These are phyloP conservation scores for Breviolum minutum DNA, from an alignment of 73 alveolate species.

Conservation along the genomic window DNA sequence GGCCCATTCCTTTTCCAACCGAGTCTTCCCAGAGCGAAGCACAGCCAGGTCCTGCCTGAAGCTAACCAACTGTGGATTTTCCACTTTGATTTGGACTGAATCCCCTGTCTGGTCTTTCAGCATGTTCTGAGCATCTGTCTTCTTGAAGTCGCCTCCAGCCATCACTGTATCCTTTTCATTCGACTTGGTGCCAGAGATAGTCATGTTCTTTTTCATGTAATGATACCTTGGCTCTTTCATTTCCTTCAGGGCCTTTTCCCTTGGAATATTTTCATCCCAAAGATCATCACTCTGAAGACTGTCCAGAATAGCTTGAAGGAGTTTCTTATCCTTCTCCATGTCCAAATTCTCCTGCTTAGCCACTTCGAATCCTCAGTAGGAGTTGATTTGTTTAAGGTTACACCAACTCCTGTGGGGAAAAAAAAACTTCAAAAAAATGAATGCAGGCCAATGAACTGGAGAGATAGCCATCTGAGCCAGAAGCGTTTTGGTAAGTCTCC, in stretches of 20 bases:
- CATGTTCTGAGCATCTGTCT: not conserved
- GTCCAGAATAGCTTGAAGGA: not conserved
- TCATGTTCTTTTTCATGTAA: not conserved
- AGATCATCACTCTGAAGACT: not conserved
- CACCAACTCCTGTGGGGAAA: not conserved
- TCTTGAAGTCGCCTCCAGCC: slow-evolving; percentile 13
- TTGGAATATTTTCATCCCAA: not conserved
- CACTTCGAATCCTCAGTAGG: not conserved
- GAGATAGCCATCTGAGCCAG: not conserved
- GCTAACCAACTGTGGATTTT: not conserved
- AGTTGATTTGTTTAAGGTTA: not conserved
- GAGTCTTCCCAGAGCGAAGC: not conserved
- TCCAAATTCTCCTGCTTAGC: not conserved
- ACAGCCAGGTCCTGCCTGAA: not conserved
- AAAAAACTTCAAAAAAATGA: not conserved
- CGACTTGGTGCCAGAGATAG: not conserved
- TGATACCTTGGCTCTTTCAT: not conserved
- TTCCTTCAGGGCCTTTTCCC: not conserved
- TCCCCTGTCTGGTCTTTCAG: not conserved
- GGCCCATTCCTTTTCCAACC: not conserved
- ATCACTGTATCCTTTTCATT: not conserved
- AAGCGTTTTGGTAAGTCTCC: not conserved
- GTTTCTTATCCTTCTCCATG: not conserved
- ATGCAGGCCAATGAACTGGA: slow-evolving; percentile 4
- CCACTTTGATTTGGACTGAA: not conserved